These are phyloP conservation scores for Thalassia testudinum DNA, from an alignment of 116 monocot species.

Conservation along the genomic window DNA sequence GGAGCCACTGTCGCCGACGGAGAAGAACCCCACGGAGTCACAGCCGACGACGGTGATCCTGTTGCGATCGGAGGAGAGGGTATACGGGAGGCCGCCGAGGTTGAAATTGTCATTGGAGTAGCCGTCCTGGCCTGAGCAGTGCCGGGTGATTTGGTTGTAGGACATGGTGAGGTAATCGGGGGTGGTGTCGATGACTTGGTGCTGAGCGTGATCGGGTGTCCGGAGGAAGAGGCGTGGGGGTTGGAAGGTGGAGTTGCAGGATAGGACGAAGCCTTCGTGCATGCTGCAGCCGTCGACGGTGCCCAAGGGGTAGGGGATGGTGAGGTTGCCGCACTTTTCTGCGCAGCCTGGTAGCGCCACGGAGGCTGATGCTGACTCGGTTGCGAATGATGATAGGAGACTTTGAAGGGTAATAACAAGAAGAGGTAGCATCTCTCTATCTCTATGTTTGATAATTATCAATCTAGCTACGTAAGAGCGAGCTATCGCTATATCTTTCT, in stretches of 20 bases:
- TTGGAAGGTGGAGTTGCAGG: slow-evolving; percentile 19
- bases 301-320: slow-evolving; percentile 13
- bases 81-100: slow-evolving; percentile 7
- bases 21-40: slow-evolving; percentile 11
- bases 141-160: no score
- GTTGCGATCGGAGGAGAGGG: no score
- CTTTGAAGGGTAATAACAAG: no score
- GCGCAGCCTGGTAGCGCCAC: slow-evolving; percentile 25
- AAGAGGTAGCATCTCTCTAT: no score
- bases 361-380: no score
- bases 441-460: no score
- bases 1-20: not conserved
- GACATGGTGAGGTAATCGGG: not conserved
- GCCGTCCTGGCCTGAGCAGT: no score
- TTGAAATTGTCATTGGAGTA: not conserved
- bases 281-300: slow-evolving; percentile 11
- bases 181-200: slow-evolving; percentile 2
- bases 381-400: no score
- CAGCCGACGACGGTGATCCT: no score
- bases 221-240: slow-evolving; percentile 17
- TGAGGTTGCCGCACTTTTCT: slow-evolving; percentile 15
- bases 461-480: no score
- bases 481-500: no score
- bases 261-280: slow-evolving; percentile 12
- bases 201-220: slow-evolving; percentile 6